phyloP scores from a whole-genome alignment of 768 basidiomycete species.

The Calocybe gangraenosa region DNA sequence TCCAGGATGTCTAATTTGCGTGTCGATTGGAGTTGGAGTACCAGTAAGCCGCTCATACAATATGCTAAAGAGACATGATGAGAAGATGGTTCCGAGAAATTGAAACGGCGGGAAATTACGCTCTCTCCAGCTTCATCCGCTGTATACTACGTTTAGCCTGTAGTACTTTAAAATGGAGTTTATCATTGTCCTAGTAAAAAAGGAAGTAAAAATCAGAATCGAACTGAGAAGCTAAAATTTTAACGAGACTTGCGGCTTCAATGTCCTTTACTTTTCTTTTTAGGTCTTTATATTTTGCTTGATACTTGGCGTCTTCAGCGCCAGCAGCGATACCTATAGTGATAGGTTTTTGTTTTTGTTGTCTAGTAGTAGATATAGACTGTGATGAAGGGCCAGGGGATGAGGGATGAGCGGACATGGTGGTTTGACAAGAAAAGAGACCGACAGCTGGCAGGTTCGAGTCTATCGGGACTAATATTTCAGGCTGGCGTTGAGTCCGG shows the following conservation, averaged over 20 bases:
- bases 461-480: constrained; percentile 23
- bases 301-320: constrained; percentile 84
- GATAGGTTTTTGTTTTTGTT: constrained; percentile 47
- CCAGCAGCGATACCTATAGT: constrained; percentile 68
- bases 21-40: constrained; percentile 52
- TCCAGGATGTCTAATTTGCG: constrained; percentile 35
- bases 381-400: constrained; percentile 45
- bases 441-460: constrained; percentile 33
- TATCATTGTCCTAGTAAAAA: constrained; percentile 75
- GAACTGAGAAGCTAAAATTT: neutral
- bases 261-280: constrained; percentile 88
- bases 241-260: constrained; percentile 55
- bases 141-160: constrained; percentile 80
- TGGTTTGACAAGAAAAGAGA: constrained; percentile 38
- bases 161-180: constrained; percentile 75
- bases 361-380: constrained; percentile 27
- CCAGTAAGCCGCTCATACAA: constrained; percentile 74
- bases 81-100: constrained; percentile 7
- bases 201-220: neutral
- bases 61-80: constrained; percentile 35
- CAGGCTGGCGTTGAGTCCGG: constrained; percentile 30
- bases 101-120: constrained; percentile 48
- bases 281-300: constrained; percentile 83
- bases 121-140: constrained; percentile 83
- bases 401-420: constrained; percentile 65